Conservation (phyloP, 129 eudicot genomes). For the Artemisia tridentata region DNA sequence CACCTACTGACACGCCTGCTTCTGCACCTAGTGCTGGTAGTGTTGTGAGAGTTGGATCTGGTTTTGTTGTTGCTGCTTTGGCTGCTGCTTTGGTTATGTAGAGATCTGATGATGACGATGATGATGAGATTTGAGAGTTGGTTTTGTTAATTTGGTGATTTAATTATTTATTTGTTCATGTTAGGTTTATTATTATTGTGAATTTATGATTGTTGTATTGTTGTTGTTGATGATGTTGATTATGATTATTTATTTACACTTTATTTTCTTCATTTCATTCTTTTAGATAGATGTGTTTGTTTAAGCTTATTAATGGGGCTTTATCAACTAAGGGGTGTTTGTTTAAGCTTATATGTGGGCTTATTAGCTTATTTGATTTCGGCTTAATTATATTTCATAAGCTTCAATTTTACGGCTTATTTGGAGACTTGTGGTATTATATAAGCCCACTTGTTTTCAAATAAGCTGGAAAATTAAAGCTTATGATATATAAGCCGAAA, state of each 20-base stretch:
- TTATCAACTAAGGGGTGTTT: no score
- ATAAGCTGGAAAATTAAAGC: no score
- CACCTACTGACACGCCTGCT: conserved; percentile 41
- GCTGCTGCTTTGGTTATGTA: conserved; percentile 60
- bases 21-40: conserved; percentile 25
- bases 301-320: no score
- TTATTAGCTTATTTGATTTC: no score
- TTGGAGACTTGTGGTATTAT: no score
- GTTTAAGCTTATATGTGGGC: no score
- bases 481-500: background rate
- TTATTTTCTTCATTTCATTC: background rate
- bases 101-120: conserved; percentile 39
- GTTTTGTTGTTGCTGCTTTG: conserved; percentile 38
- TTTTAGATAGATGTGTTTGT: background rate
- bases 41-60: conserved; percentile 54
- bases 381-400: no score
- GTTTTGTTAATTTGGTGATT: background rate
- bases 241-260: background rate
- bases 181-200: background rate
- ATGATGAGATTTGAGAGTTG: background rate
- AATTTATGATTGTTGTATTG: background rate
- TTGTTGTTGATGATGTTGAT: conserved; percentile 3
- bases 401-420: no score
- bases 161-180: background rate
- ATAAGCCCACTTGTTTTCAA: no score